Evolutionary conservation across 768 basidiomycete species (phyloP), one percentile per base, ranked within the genome.

Genomic region (Auricularia heimuer): DNA sequence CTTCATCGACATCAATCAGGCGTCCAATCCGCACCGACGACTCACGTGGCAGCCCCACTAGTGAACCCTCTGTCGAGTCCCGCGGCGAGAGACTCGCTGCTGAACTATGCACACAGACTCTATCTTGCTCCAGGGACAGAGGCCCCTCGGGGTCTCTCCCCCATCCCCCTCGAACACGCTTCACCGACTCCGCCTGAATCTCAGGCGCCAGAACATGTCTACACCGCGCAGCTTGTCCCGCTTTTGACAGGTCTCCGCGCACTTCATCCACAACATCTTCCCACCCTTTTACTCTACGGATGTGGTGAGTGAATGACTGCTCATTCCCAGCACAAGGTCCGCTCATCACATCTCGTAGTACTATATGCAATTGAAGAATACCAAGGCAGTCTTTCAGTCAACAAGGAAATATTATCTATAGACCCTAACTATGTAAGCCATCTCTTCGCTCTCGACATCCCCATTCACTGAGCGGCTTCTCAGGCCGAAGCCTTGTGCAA

Each of bases 401-500:
- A 75, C 68, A 68, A 72, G 35, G 72, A 75, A n/a, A 78, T 78
- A 24, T 70, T 79, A 36, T 33, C 66, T 54, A 65, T 73, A 12
- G 70, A 75, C 44, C 66, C 73, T 0, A 67, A 71, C 34, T 73
- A 67, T 37, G 70, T 72, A 44, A 47, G 69, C n/a, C 21, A n/a
- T 3, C 39, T 24, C 2, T n/a, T 16, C 29, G 34, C 14, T 35
- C 63, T 14, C 21, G 8, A 14, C 35, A 36, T 37, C 60, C 16
- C 36, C 63, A 42, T 37, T 63, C 45, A 34, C n/a, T 56, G 24
- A 58, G 6, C n/a, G 18, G 12, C 56, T 4, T 7, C 3, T 4
- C 63, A 77, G 76, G 76, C 72, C 56, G 78, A 79, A 67, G 77
- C 77, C 18, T 77, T 79, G 78, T 74, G 70, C 54, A 79, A 79